A percentile compares a stretch with the other conserved stretches of the same genome.
These are phyloP conservation scores for Beauveria sp. DNA, from an alignment of 2,329 filamentous ascomycete genomes.

Conservation along the genomic window DNA sequence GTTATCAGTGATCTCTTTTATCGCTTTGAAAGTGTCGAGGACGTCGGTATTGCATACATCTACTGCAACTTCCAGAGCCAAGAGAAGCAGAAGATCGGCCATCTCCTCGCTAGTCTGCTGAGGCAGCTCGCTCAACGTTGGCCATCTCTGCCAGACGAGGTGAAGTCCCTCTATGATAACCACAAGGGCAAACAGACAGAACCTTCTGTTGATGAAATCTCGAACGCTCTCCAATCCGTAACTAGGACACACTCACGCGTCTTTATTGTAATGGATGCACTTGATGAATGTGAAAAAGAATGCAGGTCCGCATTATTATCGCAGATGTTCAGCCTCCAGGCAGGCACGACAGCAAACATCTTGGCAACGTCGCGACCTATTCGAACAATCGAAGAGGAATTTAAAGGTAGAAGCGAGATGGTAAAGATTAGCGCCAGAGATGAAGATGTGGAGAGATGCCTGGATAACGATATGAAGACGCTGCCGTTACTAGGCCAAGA, in stretches of 20 bases:
- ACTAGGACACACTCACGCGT: neutral
- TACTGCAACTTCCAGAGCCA: constrained; percentile 15
- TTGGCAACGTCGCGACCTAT: constrained; percentile 13
- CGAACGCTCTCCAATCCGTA: neutral
- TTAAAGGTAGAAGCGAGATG: neutral
- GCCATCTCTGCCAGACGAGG: constrained; percentile 17
- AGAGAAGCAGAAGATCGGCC: constrained; percentile 26
- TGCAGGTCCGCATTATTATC: constrained; percentile 4
- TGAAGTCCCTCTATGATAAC: constrained; percentile 19
- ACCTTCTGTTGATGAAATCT: too few relatives aligned
- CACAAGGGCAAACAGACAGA: neutral
- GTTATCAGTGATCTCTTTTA: too few relatives aligned
- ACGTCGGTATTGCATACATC: too few relatives aligned
- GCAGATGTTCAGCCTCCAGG: neutral
- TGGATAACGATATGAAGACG: neutral
- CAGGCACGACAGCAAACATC: neutral
- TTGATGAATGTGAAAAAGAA: constrained; percentile 17
- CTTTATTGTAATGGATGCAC: constrained; percentile 18
- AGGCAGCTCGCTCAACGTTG: constrained; percentile 27
- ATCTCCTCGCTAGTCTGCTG: constrained; percentile 26
- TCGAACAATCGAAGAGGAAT: neutral
- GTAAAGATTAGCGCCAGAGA: neutral
- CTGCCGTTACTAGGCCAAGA: neutral
- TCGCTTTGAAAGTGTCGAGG: too few relatives aligned
- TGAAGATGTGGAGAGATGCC: neutral